phyloP scores from a whole-genome alignment of 768 basidiomycete species.

The Kwoniella heveanensis region DNA sequence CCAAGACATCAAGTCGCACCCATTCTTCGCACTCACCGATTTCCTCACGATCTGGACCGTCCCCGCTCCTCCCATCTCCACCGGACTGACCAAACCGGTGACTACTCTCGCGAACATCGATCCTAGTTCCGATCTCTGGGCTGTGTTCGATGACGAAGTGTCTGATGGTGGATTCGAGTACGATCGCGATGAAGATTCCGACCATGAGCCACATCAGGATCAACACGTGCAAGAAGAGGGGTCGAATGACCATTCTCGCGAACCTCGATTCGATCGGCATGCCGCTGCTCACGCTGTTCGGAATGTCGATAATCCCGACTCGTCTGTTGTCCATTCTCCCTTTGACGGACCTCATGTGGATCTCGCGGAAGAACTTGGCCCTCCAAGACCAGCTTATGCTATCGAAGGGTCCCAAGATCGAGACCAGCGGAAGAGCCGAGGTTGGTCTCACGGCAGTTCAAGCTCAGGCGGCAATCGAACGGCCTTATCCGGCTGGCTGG shows the following conservation, averaged over 20 bases:
- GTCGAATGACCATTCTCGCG: constrained; percentile 11
- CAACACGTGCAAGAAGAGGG: constrained; percentile 5
- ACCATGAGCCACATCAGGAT: constrained; percentile 8
- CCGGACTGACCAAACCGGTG: constrained; percentile 42
- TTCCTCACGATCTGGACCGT: constrained; percentile 46
- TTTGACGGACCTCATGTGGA: constrained; percentile 18
- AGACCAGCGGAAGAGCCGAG: constrained; percentile 16
- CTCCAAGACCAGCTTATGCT: constrained; percentile 21
- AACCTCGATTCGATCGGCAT: constrained; percentile 27
- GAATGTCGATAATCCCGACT: constrained; percentile 25
- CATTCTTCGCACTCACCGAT: constrained; percentile 49
- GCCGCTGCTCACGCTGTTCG: constrained; percentile 41
- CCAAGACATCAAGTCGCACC: constrained; percentile 48
- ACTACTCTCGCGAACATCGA: constrained; percentile 26
- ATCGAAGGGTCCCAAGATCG: background rate
- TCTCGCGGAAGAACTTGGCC: constrained; percentile 28
- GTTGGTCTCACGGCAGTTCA: constrained; percentile 30
- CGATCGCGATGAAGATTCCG: constrained; percentile 27
- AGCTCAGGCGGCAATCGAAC: constrained; percentile 38
- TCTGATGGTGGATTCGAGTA: constrained; percentile 46
- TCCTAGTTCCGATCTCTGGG: constrained; percentile 43
- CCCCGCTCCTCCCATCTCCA: constrained; percentile 41
- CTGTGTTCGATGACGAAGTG: constrained; percentile 49
- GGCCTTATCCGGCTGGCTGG: constrained; percentile 43
- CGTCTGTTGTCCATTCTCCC: constrained; percentile 13